Evolutionary conservation across 2,329 filamentous ascomycete species (phyloP).

Genomic region (Penicillium sp.): DNA sequence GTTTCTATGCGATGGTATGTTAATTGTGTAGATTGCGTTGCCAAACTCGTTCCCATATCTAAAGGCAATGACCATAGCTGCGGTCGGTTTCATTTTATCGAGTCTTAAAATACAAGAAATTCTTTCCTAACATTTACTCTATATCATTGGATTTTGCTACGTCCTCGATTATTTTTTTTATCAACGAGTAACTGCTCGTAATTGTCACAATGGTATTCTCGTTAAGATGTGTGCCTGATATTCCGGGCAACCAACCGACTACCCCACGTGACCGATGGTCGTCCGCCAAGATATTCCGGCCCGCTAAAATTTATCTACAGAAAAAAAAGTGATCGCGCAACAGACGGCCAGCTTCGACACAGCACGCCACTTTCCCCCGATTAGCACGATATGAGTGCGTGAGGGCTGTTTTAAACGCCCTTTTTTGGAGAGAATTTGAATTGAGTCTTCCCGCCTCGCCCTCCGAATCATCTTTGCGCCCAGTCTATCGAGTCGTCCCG

Average conservation of each 20-base stretch:
- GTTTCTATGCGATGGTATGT: not conserved
- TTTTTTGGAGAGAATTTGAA: constrained; percentile 19
- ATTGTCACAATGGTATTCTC: not conserved
- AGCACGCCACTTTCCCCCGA: constrained; percentile 13
- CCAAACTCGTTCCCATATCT: too few species aligned
- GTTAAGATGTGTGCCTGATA: constrained; percentile 6
- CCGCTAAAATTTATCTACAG: constrained; percentile 35
- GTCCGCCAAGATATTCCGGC: constrained; percentile 31
- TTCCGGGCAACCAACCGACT: not conserved
- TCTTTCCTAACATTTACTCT: too few species aligned
- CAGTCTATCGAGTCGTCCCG: constrained; percentile 10
- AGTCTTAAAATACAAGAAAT: too few species aligned
- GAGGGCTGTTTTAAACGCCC: constrained; percentile 22
- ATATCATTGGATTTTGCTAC: too few species aligned
- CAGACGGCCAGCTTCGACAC: constrained; percentile 24
- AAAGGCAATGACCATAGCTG: not conserved
- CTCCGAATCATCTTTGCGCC: constrained; percentile 10
- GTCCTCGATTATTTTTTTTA: too few species aligned
- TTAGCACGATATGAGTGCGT: constrained; percentile 26
- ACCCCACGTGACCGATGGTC: constrained; percentile 16
- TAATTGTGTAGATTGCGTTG: too few species aligned
- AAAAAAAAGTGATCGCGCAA: constrained; percentile 33
- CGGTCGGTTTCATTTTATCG: not conserved
- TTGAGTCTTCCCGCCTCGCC: constrained; percentile 17
- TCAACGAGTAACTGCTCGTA: too few species aligned